Percentiles rank a stretch among this genome's conserved stretches.
phyloP scores from a whole-genome alignment of 2,329 filamentous ascomycete genomes.

The Fusarium transvaalense region DNA sequence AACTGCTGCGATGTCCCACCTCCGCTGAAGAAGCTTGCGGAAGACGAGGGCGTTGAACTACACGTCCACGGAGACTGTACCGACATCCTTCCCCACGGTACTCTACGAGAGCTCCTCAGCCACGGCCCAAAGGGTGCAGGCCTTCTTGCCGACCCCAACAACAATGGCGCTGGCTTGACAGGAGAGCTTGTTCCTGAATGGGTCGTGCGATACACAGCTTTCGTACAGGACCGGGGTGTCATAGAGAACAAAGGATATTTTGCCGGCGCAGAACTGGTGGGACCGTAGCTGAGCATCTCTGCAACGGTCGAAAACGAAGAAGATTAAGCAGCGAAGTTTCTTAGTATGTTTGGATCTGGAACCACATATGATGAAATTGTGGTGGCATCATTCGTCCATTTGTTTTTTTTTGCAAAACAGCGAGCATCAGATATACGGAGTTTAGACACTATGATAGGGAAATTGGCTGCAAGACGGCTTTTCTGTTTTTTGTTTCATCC shows the following conservation, averaged over 20 bases:
- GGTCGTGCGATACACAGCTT: slow-evolving; percentile 97
- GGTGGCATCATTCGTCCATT: slow-evolving; percentile 40
- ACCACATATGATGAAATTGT: slow-evolving; percentile 27
- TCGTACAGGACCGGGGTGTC: slow-evolving; percentile 91
- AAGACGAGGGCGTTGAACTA: slow-evolving; percentile 83
- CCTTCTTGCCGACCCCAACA: slow-evolving; percentile 73
- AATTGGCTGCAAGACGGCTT: slow-evolving; percentile 46
- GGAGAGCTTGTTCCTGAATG: slow-evolving; percentile 89
- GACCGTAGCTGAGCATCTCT: slow-evolving; percentile 44
- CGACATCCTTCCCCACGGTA: slow-evolving; percentile 88
- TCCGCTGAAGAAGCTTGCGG: slow-evolving; percentile 86
- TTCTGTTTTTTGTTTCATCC: slow-evolving; percentile 66
- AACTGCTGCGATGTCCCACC: slow-evolving; percentile 97
- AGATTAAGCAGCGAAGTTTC: slow-evolving; percentile 13
- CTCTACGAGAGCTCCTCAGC: slow-evolving; percentile 84
- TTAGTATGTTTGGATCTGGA: slow-evolving; percentile 28
- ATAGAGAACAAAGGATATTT: slow-evolving; percentile 99
- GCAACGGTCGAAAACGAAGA: slow-evolving; percentile 4
- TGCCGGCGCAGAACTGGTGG: slow-evolving; percentile 79
- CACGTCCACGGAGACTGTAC: slow-evolving; percentile 95
- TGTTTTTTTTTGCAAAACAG: slow-evolving; percentile 48
- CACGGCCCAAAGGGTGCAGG: slow-evolving; percentile 78
- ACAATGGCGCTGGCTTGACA: slow-evolving; percentile 68
- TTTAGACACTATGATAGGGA: slow-evolving; percentile 46
- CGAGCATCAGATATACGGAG: slow-evolving; percentile 53